Evolutionary conservation across 176 grass and related monocot genomes (phyloP), one percentile per base, ranked within the genome.

Genomic region (Musa troglodytarum): DNA sequence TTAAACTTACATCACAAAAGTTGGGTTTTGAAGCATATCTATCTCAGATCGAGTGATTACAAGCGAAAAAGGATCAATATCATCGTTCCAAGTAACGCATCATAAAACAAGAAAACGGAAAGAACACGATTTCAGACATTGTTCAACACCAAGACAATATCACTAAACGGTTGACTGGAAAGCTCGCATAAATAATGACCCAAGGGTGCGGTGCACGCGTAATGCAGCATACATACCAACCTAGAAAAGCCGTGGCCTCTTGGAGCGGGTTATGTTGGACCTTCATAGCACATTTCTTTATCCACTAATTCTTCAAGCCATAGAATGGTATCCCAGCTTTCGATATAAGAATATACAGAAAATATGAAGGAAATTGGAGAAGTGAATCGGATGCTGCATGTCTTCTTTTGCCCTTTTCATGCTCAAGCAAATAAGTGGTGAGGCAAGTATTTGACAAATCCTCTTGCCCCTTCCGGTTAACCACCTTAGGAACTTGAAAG

Each of bases 401-500:
- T 19, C 56, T 59, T 59, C 56, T 22, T 22, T 59, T 19, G 15
- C 56, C 56, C 1, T 59, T 56, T 59, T 59, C 56, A 59, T 19
- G 56, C 15, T 59, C 22, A 22, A 22, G 22, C 22, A 22, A 22
- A 22, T 22, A 22, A 22, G 22, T 22, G 22, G 22, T 22, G 22
- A 22, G 22, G 16, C 14, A 59, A 17, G 19, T 6, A 19, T 59
- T 19, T 19, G 5, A 2, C 17, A 59, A 17, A 5, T n/a, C 15
- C 3, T 29, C 28, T 20, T n/a, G 14, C 8, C 17, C 56, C 19
- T 8, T 19, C 2, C 7, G n/a, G 16, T 59, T 4, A 59, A 19
- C 16, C 56, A 16, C 22, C 13, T 77, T 90, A 97, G 28, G 93
- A 90, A 26, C 93, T 87, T 26, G 90, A 97, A 56, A 97, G 23